These are phyloP conservation scores for Hypoxylon subgilvum DNA, from an alignment of 495 filamentous ascomycete species.

Conservation along the genomic window DNA sequence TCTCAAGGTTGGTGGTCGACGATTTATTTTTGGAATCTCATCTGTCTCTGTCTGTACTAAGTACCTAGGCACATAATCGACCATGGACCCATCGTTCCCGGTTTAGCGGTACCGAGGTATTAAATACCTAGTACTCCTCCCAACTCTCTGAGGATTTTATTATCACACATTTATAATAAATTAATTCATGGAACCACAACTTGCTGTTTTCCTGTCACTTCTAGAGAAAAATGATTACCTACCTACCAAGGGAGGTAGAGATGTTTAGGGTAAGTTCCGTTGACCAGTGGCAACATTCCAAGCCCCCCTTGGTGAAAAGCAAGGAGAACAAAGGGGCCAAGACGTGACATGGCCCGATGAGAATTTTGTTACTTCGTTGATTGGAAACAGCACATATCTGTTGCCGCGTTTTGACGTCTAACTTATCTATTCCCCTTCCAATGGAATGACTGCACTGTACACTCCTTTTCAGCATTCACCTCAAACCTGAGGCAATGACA, in stretches of 20 bases:
- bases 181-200: too few relatives aligned
- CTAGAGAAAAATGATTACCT: background rate
- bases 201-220: background rate
- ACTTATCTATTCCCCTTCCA: constrained; percentile 12
- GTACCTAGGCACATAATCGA: background rate
- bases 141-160: constrained; percentile 6
- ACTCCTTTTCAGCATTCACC: background rate
- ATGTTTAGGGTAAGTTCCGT: constrained; percentile 16
- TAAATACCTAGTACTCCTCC: constrained; percentile 15
- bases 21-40: constrained; percentile 10
- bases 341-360: constrained; percentile 10
- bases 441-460: constrained; percentile 19
- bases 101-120: constrained; percentile 19
- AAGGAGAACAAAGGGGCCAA: background rate
- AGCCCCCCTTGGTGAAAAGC: constrained; percentile 1
- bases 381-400: constrained; percentile 4
- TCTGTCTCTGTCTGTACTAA: background rate
- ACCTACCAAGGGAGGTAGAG: background rate
- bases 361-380: constrained; percentile 5
- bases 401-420: constrained; percentile 23
- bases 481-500: background rate
- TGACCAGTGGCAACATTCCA: constrained; percentile 10
- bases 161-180: background rate
- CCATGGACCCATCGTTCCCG: constrained; percentile 17
- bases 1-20: background rate